Evolutionary conservation across 768 basidiomycete species (phyloP).

Genomic region (Nidula microcarpa): DNA sequence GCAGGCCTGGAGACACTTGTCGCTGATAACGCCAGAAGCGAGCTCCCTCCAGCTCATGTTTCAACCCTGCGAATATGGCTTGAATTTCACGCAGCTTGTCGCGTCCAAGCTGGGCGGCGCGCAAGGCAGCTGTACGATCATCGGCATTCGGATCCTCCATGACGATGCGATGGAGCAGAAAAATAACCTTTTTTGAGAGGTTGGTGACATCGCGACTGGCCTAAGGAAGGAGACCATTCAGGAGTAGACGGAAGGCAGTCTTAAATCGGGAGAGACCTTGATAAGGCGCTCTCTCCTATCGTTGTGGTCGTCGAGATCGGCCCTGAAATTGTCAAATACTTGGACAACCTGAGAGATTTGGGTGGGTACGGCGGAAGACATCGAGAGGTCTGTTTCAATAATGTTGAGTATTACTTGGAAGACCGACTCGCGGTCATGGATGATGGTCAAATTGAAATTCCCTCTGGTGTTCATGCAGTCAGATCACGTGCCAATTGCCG

Average conservation of each 20-base stretch:
- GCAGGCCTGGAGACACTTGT: constrained; percentile 75
- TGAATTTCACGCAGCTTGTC: constrained; percentile 69
- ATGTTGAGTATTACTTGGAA: too few species aligned
- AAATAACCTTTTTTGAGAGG: constrained; percentile 91
- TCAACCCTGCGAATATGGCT: constrained; percentile 56
- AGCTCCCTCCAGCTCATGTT: constrained; percentile 59
- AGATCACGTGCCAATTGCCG: too few species aligned
- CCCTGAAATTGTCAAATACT: constrained; percentile 61
- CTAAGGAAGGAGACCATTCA: constrained; percentile 27
- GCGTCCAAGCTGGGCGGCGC: constrained; percentile 48
- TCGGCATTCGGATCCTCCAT: constrained; percentile 27
- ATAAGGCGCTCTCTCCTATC: constrained; percentile 89
- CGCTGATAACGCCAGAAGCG: constrained; percentile 77
- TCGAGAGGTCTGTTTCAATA: neutral
- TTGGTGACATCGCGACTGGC: constrained; percentile 86
- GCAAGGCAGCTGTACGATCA: constrained; percentile 23
- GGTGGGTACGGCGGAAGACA: constrained; percentile 7
- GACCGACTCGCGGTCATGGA: too few species aligned
- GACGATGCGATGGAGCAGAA: constrained; percentile 78
- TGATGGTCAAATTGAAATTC: too few species aligned
- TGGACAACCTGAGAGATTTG: neutral
- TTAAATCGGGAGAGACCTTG: constrained; percentile 47
- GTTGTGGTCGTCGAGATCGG: constrained; percentile 76
- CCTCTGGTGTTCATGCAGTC: too few species aligned
- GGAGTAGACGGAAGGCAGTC: constrained; percentile 1